Conservation (phyloP, 2,329 filamentous ascomycete species). For the Cladosporium oxysporum region DNA sequence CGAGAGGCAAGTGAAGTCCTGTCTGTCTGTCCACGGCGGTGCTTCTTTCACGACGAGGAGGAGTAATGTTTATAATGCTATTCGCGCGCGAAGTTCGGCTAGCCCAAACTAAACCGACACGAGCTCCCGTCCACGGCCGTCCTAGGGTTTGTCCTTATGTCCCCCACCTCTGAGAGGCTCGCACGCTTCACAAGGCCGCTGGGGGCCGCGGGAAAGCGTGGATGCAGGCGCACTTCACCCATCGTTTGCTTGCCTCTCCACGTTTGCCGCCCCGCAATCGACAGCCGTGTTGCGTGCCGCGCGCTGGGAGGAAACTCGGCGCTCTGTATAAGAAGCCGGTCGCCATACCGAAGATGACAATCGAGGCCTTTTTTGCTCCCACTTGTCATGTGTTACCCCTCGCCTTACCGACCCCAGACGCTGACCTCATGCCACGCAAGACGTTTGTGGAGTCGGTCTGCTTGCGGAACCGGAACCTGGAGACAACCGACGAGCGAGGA, state of each 20-base stretch:
- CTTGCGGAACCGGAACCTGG: not conserved
- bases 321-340: constrained; percentile 7
- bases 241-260: not conserved
- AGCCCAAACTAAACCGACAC: not conserved
- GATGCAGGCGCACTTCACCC: not conserved
- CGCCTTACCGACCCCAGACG: not conserved
- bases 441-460: not conserved
- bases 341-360: constrained; percentile 8
- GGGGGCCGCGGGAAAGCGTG: constrained; percentile 7
- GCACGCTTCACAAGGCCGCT: not conserved
- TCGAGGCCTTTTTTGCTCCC: not conserved
- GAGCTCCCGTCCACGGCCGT: constrained; percentile 1
- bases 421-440: not conserved
- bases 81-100: constrained; percentile 18
- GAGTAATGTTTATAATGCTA: constrained; percentile 17
- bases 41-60: not conserved
- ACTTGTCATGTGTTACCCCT: not conserved
- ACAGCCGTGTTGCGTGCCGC: not conserved
- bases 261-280: not conserved
- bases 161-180: constrained; percentile 1
- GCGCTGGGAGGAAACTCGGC: constrained; percentile 8
- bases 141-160: not conserved
- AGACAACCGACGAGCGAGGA: not conserved
- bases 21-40: not conserved
- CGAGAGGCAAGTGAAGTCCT: not conserved